Percentiles rank a stretch among this genome's conserved stretches.
Conservation (phyloP, 495 filamentous ascomycete genomes). For the Talaromyces liani region DNA sequence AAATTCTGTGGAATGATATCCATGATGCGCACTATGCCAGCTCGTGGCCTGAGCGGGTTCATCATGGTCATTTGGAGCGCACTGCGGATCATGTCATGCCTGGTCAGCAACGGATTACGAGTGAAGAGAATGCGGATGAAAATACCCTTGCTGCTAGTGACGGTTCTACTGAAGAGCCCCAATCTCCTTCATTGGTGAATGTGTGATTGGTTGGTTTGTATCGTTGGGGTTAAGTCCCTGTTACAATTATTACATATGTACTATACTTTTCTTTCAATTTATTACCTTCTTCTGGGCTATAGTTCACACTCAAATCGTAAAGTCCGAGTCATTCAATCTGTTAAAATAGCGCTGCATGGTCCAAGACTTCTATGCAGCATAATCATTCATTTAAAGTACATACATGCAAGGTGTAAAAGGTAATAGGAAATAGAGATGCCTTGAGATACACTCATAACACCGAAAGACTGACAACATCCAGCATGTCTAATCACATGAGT, state of each 20-base stretch:
- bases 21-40: conserved; percentile 58
- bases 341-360: neutral
- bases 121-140: conserved; percentile 23
- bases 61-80: conserved; percentile 46
- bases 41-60: conserved; percentile 61
- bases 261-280: neutral
- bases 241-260: neutral
- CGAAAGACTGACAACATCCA: neutral
- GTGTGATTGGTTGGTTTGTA: neutral
- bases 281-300: neutral
- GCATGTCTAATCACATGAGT: neutral
- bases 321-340: neutral
- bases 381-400: conserved; percentile 3
- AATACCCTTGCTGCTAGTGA: conserved; percentile 34
- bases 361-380: neutral
- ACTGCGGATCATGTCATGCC: conserved; percentile 30
- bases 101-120: conserved; percentile 18
- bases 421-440: neutral
- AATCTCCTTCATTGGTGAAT: neutral
- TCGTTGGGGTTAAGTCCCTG: neutral
- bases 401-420: neutral
- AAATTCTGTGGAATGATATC: conserved; percentile 64
- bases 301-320: neutral
- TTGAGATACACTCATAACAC: neutral
- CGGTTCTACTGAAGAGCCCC: conserved; percentile 26